Evolutionary conservation across 805 yeast genomes (phyloP).

Genomic region (Ogataea ramenticola): DNA sequence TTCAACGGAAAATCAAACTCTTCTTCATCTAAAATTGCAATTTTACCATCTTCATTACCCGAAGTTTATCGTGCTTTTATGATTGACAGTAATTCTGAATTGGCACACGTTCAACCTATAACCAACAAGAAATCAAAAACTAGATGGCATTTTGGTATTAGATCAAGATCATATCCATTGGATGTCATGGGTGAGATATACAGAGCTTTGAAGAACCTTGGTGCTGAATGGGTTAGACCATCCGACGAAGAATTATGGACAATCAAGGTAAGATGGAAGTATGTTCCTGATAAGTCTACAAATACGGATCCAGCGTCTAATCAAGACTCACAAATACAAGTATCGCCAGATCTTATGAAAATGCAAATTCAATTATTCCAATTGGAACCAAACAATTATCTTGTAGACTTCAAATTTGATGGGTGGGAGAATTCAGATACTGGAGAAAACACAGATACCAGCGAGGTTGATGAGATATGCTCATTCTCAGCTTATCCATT

Average conservation of each 20-base stretch:
- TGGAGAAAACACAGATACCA: conserved; percentile 18
- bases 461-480: conserved; percentile 63
- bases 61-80: conserved; percentile 90
- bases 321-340: conserved; percentile 9
- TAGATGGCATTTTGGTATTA: conserved; percentile 97
- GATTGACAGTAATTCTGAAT: conserved; percentile 37
- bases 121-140: conserved; percentile 80
- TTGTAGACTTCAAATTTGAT: conserved; percentile 95
- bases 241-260: conserved; percentile 95
- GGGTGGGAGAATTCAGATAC: conserved; percentile 73
- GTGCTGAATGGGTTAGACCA: conserved; percentile 97
- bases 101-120: conserved; percentile 34
- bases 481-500: conserved; percentile 96
- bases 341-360: conserved; percentile 76
- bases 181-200: conserved; percentile 99
- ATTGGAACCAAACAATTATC: conserved; percentile 89
- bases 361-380: conserved; percentile 97
- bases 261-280: conserved; percentile 89
- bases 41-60: conserved; percentile 89
- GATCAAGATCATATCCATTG: conserved; percentile 91
- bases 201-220: conserved; percentile 84
- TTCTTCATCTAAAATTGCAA: conserved; percentile 78
- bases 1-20: conserved; percentile 35
- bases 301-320: conserved; percentile 4
- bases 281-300: conserved; percentile 30